A percentile compares a stretch with the other conserved stretches of the same genome.
These are phyloP conservation scores for Azolla pinnata DNA, from an alignment of 75 land plant species.

Conservation along the genomic window DNA sequence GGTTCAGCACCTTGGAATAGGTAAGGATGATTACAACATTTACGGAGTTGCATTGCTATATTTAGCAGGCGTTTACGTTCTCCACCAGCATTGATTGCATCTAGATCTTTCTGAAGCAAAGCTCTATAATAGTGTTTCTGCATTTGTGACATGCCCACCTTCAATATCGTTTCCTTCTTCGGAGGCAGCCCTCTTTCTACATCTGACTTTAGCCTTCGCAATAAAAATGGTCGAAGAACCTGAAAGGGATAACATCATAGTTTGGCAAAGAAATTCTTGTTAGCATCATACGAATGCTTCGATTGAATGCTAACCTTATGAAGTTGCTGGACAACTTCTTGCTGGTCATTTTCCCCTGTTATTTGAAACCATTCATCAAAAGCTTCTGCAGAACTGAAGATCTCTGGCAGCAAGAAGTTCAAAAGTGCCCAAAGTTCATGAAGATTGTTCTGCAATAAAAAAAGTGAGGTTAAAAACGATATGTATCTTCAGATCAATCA, in stretches of 20 bases:
- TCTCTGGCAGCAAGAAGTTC: conserved; percentile 90
- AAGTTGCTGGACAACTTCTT: conserved; percentile 98
- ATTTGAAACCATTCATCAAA: conserved; percentile 99
- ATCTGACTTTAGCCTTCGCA: conserved; percentile 90
- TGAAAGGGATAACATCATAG: conserved; percentile 10
- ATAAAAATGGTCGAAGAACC: conserved; percentile 93
- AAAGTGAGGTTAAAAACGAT: too few species aligned
- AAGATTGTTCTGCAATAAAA: conserved; percentile 95
- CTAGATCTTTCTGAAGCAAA: conserved; percentile 89
- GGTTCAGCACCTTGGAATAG: conserved; percentile 98
- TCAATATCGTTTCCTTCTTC: conserved; percentile 97
- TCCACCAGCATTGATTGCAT: conserved; percentile 95
- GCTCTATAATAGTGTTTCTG: conserved; percentile 89
- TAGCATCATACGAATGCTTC: too few species aligned
- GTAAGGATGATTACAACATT: conserved; percentile 98
- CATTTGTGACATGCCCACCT: conserved; percentile 97
- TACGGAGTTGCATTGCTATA: conserved; percentile 95
- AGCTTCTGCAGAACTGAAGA: conserved; percentile 97
- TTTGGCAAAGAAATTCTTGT: background rate
- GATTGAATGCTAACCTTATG: conserved; percentile 66
- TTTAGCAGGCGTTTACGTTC: conserved; percentile 90
- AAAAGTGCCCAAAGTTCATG: conserved; percentile 98
- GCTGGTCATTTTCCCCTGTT: conserved; percentile 98
- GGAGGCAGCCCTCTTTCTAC: conserved; percentile 99
- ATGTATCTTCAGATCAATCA: too few species aligned